Evolutionary conservation across 306 rosid genomes (phyloP), one percentile per base, ranked within the genome.

Genomic region (Quercus gilva): DNA sequence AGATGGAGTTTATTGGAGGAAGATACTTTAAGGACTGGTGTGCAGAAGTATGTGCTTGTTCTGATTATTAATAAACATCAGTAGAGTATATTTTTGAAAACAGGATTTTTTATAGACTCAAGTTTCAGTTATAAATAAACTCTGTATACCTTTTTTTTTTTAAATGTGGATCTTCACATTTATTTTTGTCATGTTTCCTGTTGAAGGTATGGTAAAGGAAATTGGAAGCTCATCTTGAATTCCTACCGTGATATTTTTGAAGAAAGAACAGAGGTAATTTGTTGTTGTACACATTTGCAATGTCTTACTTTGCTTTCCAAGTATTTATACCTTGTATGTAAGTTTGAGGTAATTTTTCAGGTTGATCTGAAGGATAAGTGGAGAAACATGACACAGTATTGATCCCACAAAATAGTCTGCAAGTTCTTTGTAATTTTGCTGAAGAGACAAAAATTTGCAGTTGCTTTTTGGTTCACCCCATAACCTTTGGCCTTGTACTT

Each of bases 321-420:
- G 5, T 76, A 26, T 57, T 20, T 70, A 28, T 33, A 2, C 31
- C 49, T 28, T 26, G 21, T 63, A 28, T 80, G 53, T 74, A 51
- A 78, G 72, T 52, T 7, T 23, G 28, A 69, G 5, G 69, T 74
- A 55, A 29, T 12, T 51, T 79, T 63, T 33, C 77, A 92, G 97
- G 99, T 90, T 74, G 97, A 94, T 90, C 79, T 94, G 75, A 94
- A 94, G 89, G 99, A 94, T 83, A 92, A 92, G 65, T 94, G 97
- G 99, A 84, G 97, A 82, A 94, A 92, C 78, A 77, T 94, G 97
- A 74, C 79, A 8, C 80, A 85, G 64, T 75, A 78, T 43, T 65
- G 73, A 64, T 60, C 49, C 68, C 21, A 56, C 63, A 26, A 20
- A 9, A 14, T 19, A 0, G 33, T 14, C 29, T 6, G 9, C 59